phyloP scores from a whole-genome alignment of 179 eudicot species.

The Dionaea muscipula region DNA sequence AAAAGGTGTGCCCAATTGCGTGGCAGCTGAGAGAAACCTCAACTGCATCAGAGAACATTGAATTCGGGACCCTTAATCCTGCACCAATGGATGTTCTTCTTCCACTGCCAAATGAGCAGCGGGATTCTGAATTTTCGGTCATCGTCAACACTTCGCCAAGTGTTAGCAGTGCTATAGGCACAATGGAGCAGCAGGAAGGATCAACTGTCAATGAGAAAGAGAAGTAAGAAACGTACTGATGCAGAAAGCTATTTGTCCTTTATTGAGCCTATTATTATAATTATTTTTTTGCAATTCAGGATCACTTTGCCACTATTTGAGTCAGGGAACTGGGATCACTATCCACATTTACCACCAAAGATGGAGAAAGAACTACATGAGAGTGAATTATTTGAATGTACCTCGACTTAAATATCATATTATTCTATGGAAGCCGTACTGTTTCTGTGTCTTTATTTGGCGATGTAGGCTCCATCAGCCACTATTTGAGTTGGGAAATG shows the following conservation, averaged over 20 bases:
- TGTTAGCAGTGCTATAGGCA: conserved; percentile 6
- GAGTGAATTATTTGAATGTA: too few relatives aligned
- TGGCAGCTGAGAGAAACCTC: conserved; percentile 17
- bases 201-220: neutral
- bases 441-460: neutral
- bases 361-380: neutral
- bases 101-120: conserved; percentile 13
- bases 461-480: neutral
- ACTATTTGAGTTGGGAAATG: conserved; percentile 7
- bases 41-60: conserved; percentile 16
- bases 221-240: conserved; percentile 10
- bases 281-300: too few relatives aligned
- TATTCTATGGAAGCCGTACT: too few relatives aligned
- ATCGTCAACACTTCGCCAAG: conserved; percentile 9
- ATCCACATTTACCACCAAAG: too few relatives aligned
- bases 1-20: conserved; percentile 1
- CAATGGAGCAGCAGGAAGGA: conserved; percentile 9
- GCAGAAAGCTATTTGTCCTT: conserved; percentile 10
- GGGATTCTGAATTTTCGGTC: conserved; percentile 15
- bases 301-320: too few relatives aligned
- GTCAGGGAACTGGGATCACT: too few relatives aligned
- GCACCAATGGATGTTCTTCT: conserved; percentile 8
- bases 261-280: too few relatives aligned
- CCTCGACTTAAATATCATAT: too few relatives aligned
- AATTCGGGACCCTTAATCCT: conserved; percentile 16